Base-by-base conservation (phyloP, 257 asterid genomes). In the Nicotiana sylvestris region DNA sequence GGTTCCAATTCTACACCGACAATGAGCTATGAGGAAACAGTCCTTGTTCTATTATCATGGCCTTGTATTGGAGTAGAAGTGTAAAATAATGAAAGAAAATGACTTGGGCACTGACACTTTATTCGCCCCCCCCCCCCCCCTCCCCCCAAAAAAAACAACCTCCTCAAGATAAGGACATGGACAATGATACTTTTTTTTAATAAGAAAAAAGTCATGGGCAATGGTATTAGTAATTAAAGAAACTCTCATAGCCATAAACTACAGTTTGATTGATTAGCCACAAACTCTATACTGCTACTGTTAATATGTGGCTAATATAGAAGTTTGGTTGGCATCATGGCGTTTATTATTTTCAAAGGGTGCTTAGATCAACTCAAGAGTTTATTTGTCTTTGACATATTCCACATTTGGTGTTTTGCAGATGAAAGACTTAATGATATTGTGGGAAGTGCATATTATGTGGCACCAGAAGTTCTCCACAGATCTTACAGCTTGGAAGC, bases 371-470 rank as follows among this genome's bases (percentile, higher is more conserved):
- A 72, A 72, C 60, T 57, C 78, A 25, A 32, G 46, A 43, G 43
- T 51, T 55, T 49, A 46, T 7, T 74, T 51, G 53, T 58, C n/a
- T 65, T 65, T 0, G 56, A 30, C 27, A 46, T 30, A 46, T 21
- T 64, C 65, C 81, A 37, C 78, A 66, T 80, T 35, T 80, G 83
- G 61, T 64, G 53, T 81, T 58, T 7, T 82, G 82, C 92, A 96
- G 99, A 94, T 86, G 97, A 92, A 87, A 93, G 99, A 77, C 92
- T 96, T 81, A 96, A 96, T 83, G 99, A 96, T 88, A 96, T 96
- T 83, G 99, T 96, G 82, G 99, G 99, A 85, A 95, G 99, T 88
- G 99, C 99, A 58, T 95, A 95, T 83, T 96, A 96, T 82, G 99
- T 96, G 85, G 99, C 99, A 81, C 99, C 98, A 17, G 99, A 96